phyloP scores from a whole-genome alignment of 2,329 filamentous ascomycete species.

The Hortaea werneckii region DNA sequence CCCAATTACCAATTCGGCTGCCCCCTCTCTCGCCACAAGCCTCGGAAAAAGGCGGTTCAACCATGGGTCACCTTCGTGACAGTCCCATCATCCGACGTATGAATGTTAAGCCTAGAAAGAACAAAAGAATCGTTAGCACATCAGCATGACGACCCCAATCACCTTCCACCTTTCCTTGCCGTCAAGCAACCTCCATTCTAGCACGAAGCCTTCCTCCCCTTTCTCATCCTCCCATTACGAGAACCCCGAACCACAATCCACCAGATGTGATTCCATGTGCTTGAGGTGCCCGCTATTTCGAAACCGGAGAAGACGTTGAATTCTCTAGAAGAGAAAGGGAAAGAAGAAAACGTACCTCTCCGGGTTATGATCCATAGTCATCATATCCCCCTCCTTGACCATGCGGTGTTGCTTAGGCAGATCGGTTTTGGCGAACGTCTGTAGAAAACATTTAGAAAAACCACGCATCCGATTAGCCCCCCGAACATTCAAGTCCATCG shows the following conservation, averaged over 20 bases:
- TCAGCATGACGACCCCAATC: background rate
- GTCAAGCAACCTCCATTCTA: background rate
- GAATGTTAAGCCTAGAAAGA: conserved; percentile 34
- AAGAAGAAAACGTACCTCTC: conserved; percentile 26
- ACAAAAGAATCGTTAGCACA: background rate
- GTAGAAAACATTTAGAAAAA: background rate
- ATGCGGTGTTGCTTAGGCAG: conserved; percentile 39
- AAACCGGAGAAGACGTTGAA: background rate
- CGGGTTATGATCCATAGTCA: conserved; percentile 39
- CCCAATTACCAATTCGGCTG: too few relatives aligned
- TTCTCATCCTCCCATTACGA: too few relatives aligned
- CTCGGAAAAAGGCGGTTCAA: conserved; percentile 11
- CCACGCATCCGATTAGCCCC: background rate
- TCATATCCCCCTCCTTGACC: conserved; percentile 36
- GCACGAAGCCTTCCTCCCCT: too few relatives aligned
- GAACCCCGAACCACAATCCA: too few relatives aligned
- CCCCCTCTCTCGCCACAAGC: too few relatives aligned
- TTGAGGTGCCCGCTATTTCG: too few relatives aligned
- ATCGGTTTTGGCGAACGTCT: conserved; percentile 43
- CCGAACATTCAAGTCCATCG: conserved; percentile 7
- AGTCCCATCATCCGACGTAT: conserved; percentile 39
- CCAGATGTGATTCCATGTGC: too few relatives aligned
- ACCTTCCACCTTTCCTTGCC: background rate
- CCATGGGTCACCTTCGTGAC: conserved; percentile 40
- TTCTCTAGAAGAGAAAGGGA: background rate